phyloP scores from a whole-genome alignment of 2,329 filamentous ascomycete species.

The Berkeleyomyces basicola region DNA sequence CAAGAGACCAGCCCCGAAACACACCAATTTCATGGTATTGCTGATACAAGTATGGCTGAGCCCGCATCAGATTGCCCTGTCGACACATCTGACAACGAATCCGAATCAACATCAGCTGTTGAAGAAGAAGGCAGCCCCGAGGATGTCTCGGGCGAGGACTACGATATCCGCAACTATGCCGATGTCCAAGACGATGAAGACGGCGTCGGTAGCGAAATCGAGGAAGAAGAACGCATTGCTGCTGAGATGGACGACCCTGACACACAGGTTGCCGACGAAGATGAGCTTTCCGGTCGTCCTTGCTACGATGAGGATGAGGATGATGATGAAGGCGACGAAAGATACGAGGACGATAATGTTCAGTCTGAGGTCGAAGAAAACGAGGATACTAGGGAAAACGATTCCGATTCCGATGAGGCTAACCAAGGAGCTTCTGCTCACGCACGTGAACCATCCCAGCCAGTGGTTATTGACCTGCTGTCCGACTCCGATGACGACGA shows the following conservation, averaged over 20 bases:
- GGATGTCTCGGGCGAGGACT: constrained; percentile 17
- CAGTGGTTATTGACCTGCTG: constrained; percentile 30
- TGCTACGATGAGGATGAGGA: constrained; percentile 1
- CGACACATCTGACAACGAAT: neutral
- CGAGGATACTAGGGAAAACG: constrained; percentile 9
- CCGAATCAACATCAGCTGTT: neutral
- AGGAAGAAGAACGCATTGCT: constrained; percentile 4
- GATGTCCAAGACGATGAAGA: constrained; percentile 17
- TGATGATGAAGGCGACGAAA: constrained; percentile 6
- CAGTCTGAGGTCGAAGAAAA: constrained; percentile 2
- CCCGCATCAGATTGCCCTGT: neutral
- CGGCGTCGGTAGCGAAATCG: constrained; percentile 5
- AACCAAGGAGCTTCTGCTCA: neutral
- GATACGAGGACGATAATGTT: constrained; percentile 10
- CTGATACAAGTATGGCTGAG: neutral
- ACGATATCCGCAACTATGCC: constrained; percentile 17
- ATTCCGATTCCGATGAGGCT: constrained; percentile 7
- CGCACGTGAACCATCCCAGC: constrained; percentile 17
- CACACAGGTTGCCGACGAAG: constrained; percentile 5
- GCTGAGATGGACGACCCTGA: constrained; percentile 5
- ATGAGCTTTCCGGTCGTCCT: constrained; percentile 4
- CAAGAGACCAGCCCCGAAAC: neutral
- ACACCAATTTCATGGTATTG: neutral
- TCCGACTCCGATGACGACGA: constrained; percentile 28
- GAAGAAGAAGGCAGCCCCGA: constrained; percentile 19